Conservation (phyloP, 2,329 filamentous ascomycete genomes). For the Lecanosticta acicola region DNA sequence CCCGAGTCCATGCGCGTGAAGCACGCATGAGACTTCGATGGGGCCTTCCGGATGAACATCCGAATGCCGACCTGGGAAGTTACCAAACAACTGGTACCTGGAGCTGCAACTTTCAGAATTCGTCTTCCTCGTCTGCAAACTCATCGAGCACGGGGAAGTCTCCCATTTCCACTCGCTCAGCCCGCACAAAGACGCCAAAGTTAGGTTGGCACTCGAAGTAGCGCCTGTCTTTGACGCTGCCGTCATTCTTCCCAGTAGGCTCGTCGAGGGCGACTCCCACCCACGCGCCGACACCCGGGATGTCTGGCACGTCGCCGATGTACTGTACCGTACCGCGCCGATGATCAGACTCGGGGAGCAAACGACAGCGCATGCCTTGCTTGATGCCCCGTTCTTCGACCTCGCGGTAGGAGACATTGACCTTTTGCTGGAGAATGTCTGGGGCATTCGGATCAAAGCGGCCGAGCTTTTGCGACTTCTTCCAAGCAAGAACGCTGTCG, state of each 20-base stretch:
- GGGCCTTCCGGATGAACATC: no score
- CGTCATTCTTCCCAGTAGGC: slow-evolving; percentile 77
- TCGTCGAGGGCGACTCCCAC: slow-evolving; percentile 69
- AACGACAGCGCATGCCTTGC: slow-evolving; percentile 39
- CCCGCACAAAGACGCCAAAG: slow-evolving; percentile 71
- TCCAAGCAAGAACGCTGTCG: slow-evolving; percentile 91
- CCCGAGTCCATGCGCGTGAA: no score
- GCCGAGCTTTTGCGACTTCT: slow-evolving; percentile 89
- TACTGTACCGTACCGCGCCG: slow-evolving; percentile 66
- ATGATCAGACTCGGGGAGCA: slow-evolving; percentile 57
- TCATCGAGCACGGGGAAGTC: slow-evolving; percentile 63
- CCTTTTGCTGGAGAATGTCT: slow-evolving; percentile 65
- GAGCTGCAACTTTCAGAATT: slow-evolving; percentile 42
- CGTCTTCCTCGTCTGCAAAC: slow-evolving; percentile 71
- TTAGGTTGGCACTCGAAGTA: slow-evolving; percentile 69
- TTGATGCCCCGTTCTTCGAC: slow-evolving; percentile 57
- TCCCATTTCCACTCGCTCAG: slow-evolving; percentile 71
- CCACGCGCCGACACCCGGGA: slow-evolving; percentile 60
- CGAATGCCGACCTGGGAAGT: no score
- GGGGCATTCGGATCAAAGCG: slow-evolving; percentile 86
- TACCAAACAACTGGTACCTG: no score
- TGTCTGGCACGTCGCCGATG: slow-evolving; percentile 68
- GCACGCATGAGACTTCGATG: no score
- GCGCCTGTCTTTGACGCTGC: slow-evolving; percentile 57
- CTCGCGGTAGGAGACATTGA: slow-evolving; percentile 63